Percentiles rank a stretch among this genome's conserved stretches.
Conservation (phyloP, 148 eudicot genomes). For the Rhododendron ovatum region DNA sequence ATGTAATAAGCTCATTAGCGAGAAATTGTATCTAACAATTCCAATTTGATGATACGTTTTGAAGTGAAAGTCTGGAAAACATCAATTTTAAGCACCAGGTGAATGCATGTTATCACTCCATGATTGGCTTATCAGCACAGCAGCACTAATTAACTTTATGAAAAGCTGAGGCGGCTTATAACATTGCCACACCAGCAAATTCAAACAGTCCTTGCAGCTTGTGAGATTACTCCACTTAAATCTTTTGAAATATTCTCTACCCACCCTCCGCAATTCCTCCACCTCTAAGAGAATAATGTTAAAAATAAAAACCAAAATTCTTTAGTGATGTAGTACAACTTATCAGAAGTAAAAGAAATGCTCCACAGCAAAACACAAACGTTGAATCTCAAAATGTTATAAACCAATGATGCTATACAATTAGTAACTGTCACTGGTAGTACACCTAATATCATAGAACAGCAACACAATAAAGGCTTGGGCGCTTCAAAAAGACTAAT, state of each 20-base stretch:
- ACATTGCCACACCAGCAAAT: not conserved
- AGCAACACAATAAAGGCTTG: not conserved
- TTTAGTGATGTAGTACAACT: not conserved
- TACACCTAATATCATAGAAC: not conserved
- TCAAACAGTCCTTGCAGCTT: not conserved
- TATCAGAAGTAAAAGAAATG: not conserved
- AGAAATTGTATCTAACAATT: not conserved
- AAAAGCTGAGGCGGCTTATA: not conserved
- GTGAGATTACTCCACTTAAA: not conserved
- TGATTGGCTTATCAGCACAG: conserved; percentile 3
- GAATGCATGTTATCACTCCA: not conserved
- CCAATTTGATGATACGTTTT: not conserved
- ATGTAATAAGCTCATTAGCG: not conserved
- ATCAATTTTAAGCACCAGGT: not conserved
- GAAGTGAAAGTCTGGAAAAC: not conserved
- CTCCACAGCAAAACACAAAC: not conserved
- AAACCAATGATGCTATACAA: not conserved
- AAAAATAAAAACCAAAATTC: not conserved
- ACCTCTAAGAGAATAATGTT: not conserved
- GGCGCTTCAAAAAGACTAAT: not conserved
- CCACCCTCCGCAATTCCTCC: not conserved
- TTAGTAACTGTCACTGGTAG: not conserved
- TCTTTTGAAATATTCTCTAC: not conserved
- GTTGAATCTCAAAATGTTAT: not conserved
- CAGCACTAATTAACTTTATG: not conserved